Percentiles rank a stretch among this genome's conserved stretches.
Conservation (phyloP, 352 stramenopile genomes). For the Blastocystis sp. region DNA sequence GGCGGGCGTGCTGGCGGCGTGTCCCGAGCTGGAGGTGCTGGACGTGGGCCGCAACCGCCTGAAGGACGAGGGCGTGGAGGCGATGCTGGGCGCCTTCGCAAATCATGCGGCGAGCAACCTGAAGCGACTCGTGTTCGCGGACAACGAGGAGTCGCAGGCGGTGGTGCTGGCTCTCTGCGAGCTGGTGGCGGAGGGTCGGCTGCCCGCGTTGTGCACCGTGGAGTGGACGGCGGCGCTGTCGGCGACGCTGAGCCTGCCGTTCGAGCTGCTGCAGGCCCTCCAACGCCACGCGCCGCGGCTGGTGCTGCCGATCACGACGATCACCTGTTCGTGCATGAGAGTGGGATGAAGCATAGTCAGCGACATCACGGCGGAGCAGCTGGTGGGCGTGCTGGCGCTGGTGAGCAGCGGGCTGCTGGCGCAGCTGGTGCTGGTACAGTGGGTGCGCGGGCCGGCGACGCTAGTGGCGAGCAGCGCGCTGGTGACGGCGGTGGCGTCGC, state of each 20-base stretch:
- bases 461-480: background rate
- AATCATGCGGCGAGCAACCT: background rate
- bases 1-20: background rate
- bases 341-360: background rate
- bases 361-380: background rate
- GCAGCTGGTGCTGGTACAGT: background rate
- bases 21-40: background rate
- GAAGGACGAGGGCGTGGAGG: slow-evolving; percentile 4
- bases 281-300: background rate
- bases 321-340: background rate
- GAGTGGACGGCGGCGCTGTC: background rate
- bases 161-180: background rate
- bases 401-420: background rate
- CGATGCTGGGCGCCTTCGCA: background rate
- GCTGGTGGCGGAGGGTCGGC: background rate
- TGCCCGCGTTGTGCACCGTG: background rate
- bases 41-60: slow-evolving; percentile 25
- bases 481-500: background rate
- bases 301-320: background rate
- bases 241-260: background rate
- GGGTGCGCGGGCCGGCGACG: slow-evolving; percentile 5
- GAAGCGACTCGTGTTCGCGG: slow-evolving; percentile 2
- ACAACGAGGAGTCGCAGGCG: slow-evolving; percentile 18
- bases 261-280: background rate
- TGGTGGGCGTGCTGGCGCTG: background rate